Conservation (phyloP, 352 stramenopile genomes). For the Phytophthora fragariaefolia region DNA sequence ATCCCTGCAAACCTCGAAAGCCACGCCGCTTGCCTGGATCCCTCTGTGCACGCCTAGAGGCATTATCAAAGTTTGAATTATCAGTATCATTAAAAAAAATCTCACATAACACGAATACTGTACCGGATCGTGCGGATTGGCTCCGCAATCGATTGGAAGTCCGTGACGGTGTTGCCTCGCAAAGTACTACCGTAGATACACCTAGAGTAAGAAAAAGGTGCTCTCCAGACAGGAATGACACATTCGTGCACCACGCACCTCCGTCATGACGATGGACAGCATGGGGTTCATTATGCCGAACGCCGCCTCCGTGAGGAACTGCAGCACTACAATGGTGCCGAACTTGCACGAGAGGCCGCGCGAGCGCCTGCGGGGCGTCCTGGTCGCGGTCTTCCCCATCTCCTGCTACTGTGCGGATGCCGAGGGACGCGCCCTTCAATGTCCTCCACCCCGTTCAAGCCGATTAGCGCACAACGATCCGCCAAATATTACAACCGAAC, state of each 20-base stretch:
- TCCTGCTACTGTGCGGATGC: background rate
- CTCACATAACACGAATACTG: background rate
- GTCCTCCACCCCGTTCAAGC: background rate
- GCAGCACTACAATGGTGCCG: conserved; percentile 54
- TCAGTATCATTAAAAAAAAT: background rate
- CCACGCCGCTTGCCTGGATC: conserved; percentile 75
- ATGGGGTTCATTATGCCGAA: conserved; percentile 79
- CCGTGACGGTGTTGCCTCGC: conserved; percentile 61
- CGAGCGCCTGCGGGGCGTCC: conserved; percentile 3
- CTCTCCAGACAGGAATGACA: background rate
- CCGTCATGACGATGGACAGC: conserved; percentile 73
- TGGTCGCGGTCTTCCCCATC: conserved; percentile 20
- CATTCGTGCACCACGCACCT: conserved; percentile 43
- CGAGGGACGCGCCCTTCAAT: conserved; percentile 1
- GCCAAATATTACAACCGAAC: too few relatives aligned
- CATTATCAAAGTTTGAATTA: conserved; percentile 6
- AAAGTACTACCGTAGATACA: conserved; percentile 65
- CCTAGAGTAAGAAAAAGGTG: conserved; percentile 1
- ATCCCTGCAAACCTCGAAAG: conserved; percentile 54
- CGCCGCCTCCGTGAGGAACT: conserved; percentile 63
- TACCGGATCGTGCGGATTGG: conserved; percentile 50
- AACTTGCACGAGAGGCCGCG: conserved; percentile 47
- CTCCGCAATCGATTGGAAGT: conserved; percentile 67
- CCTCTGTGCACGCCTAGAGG: conserved; percentile 57
- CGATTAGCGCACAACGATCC: too few relatives aligned